Conservation (phyloP, 768 basidiomycete species). For the Mycena polygramma region DNA sequence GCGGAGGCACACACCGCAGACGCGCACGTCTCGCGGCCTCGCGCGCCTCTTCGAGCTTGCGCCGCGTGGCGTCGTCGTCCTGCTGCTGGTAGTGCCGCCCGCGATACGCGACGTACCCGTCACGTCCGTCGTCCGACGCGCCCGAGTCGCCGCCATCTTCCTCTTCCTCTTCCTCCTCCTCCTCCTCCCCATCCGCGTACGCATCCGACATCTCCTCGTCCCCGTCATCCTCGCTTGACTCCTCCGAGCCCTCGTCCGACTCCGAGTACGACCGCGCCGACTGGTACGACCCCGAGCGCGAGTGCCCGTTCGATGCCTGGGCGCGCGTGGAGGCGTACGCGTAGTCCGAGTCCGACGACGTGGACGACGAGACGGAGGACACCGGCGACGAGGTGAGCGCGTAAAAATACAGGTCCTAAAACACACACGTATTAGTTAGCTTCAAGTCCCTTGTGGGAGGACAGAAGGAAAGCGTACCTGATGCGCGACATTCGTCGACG, state of each 20-base stretch:
- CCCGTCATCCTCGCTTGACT: constrained; percentile 14
- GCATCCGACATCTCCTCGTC: constrained; percentile 19
- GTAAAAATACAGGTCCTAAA: constrained; percentile 82
- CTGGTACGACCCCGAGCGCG: too few species aligned
- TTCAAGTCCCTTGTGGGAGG: constrained; percentile 21
- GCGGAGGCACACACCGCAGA: constrained; percentile 22
- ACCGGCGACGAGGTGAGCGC: constrained; percentile 80
- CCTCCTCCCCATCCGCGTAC: background rate
- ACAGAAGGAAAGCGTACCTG: constrained; percentile 54
- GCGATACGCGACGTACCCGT: background rate
- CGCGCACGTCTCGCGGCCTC: constrained; percentile 32
- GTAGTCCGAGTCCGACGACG: constrained; percentile 36
- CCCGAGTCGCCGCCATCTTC: constrained; percentile 17
- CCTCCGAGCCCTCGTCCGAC: constrained; percentile 33
- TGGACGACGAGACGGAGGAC: constrained; percentile 38
- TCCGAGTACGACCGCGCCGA: background rate
- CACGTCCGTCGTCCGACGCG: constrained; percentile 30
- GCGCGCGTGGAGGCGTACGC: background rate
- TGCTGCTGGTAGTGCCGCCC: background rate
- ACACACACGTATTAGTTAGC: constrained; percentile 9
- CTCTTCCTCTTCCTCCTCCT: constrained; percentile 4
- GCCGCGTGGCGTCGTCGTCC: background rate
- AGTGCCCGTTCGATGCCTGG: background rate
- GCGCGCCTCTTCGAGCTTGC: constrained; percentile 7
- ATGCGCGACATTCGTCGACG: constrained; percentile 53